phyloP scores from a whole-genome alignment of 306 rosid species.

The Lathyrus tuberosus region DNA sequence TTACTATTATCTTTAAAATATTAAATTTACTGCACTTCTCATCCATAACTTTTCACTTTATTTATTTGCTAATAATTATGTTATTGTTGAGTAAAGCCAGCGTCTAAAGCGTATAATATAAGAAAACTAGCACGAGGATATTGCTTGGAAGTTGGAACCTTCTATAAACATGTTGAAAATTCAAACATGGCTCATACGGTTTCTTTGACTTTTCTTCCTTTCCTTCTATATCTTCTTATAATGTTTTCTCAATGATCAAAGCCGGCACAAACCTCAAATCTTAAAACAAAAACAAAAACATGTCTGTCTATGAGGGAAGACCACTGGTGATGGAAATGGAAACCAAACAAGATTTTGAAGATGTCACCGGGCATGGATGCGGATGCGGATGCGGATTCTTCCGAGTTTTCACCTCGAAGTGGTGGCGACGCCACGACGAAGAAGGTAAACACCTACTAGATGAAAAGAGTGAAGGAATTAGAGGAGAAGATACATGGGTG shows the following conservation, averaged over 20 bases:
- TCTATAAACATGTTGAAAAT: slow-evolving; percentile 30
- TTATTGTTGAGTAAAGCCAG: slow-evolving; percentile 6
- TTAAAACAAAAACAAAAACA: slow-evolving; percentile 5
- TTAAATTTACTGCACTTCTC: background rate
- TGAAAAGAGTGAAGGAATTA: slow-evolving; percentile 20
- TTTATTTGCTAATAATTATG: background rate
- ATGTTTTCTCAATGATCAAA: slow-evolving; percentile 15
- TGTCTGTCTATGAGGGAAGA: slow-evolving; percentile 48
- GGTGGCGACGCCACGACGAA: slow-evolving; percentile 34
- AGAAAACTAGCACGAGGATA: slow-evolving; percentile 5
- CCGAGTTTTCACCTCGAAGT: slow-evolving; percentile 33
- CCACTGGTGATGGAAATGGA: slow-evolving; percentile 46
- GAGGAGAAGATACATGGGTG: slow-evolving; percentile 51
- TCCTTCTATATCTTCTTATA: background rate
- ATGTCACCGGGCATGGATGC: slow-evolving; percentile 48
- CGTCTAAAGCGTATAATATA: background rate
- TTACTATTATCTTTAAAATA: too few relatives aligned
- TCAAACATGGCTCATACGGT: slow-evolving; percentile 36
- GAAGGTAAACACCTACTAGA: slow-evolving; percentile 39
- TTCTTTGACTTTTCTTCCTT: slow-evolving; percentile 46
- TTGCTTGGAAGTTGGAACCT: slow-evolving; percentile 38
- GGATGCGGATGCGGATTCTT: slow-evolving; percentile 55
- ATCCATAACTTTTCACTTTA: background rate
- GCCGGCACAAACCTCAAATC: slow-evolving; percentile 15
- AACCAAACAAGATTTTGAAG: slow-evolving; percentile 40